Conservation (phyloP, 2,329 filamentous ascomycete species). For the Colletotrichum navitas region DNA sequence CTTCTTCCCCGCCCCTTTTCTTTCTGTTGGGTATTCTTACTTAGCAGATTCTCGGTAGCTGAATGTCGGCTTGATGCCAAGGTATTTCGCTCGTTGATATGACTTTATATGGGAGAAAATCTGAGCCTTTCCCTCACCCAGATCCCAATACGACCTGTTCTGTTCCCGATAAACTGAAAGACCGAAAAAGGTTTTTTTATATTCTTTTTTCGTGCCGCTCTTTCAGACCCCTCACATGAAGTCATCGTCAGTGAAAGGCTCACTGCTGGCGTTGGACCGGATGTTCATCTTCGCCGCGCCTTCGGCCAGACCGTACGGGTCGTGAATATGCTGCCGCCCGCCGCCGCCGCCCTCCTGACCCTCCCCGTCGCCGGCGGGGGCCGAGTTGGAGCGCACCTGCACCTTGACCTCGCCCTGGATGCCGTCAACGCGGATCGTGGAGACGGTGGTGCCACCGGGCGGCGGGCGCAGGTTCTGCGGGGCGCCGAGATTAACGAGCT, state of each 20-base stretch:
- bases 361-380: conserved; percentile 33
- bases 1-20: background rate
- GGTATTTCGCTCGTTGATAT: conserved; percentile 1
- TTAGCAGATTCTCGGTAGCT: background rate
- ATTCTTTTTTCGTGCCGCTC: background rate
- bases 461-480: conserved; percentile 54
- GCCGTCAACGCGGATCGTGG: conserved; percentile 66
- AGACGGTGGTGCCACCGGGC: conserved; percentile 53
- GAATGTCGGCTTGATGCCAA: background rate
- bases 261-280: conserved; percentile 44
- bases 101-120: background rate
- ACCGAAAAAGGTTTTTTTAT: too few relatives aligned
- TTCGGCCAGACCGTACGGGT: conserved; percentile 57
- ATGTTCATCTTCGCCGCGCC: conserved; percentile 59
- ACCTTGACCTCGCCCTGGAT: conserved; percentile 69
- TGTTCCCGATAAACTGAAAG: background rate
- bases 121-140: background rate
- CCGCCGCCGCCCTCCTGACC: conserved; percentile 23
- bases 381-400: conserved; percentile 56
- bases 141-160: background rate
- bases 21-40: conserved; percentile 8
- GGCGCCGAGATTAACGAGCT: conserved; percentile 65
- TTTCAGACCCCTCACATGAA: conserved; percentile 53
- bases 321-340: conserved; percentile 41
- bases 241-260: conserved; percentile 57